Base-by-base conservation (phyloP, 2,329 filamentous ascomycete species). In the Aureobasidium lini region DNA sequence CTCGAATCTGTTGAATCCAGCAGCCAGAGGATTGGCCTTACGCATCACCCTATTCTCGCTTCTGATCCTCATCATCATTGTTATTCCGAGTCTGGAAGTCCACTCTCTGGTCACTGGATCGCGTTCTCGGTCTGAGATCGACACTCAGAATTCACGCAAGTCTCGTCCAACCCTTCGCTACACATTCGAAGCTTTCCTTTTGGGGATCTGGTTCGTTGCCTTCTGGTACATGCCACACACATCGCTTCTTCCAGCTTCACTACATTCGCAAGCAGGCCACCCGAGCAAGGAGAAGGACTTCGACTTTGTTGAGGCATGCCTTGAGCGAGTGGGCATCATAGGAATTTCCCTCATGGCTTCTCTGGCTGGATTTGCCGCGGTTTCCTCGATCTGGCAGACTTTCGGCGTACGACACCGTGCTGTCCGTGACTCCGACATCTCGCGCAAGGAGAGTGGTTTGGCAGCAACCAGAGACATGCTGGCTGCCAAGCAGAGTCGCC, bases 301-400 rank as follows among this genome's bases (percentile, higher is more conserved):
- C 60, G 74, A 72, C 28, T 76, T 84, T 57, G 79, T 77, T 48
- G 80, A 84, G 66, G 81, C 79, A 34, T 83, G 81, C 66, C 69
- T 84, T 47, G 81, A 83, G 64, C 72, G 90, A 46, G 85, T 95
- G 29, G 90, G 90, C 11, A 86, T 95, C 42, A 90, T 95, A 63
- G 90, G 90, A 3, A 90, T 94, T 59, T 86, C 87, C 49, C 75
- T 94, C 57, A 95, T 95, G 89, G 90, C 90, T 15, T 80, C 92
- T 13, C 77, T 95, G n/a, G 90, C 90, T 6, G 90, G 90, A 0
- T 95, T 95, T 67, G 90, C 90, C 6, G 89, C 89, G n/a, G 88
- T 95, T 36, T 92, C 88, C 28, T 87, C 88, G 1, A 84, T 91
- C 1, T 95, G 90, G 89, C 88, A 95, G 68, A 89, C 84, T 0